phyloP scores from a whole-genome alignment of 805 yeast species.

The Candida caryicola region DNA sequence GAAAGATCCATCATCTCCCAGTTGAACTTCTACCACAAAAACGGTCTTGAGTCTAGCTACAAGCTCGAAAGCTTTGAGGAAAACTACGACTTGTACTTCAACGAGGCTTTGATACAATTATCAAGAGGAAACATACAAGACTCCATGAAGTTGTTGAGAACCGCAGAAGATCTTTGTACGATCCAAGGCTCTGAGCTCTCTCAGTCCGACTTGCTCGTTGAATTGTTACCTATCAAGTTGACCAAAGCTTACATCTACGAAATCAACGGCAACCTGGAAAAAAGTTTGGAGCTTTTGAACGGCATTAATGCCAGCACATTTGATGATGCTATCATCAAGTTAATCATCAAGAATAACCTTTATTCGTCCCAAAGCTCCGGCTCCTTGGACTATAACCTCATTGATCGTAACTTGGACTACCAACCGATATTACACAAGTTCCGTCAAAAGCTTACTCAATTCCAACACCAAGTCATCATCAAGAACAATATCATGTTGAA shows the following conservation, averaged over 20 bases:
- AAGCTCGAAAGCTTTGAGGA: constrained; percentile 2
- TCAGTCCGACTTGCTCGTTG: constrained; percentile 46
- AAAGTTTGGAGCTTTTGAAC: constrained; percentile 37
- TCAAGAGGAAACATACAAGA: constrained; percentile 35
- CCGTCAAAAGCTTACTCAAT: constrained; percentile 23
- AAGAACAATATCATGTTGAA: constrained; percentile 47
- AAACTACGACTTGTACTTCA: constrained; percentile 57
- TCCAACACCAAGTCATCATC: constrained; percentile 39
- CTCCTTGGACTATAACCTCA: constrained; percentile 15
- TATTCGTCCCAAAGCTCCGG: constrained; percentile 21
- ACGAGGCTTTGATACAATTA: constrained; percentile 51
- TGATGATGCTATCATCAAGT: constrained; percentile 39
- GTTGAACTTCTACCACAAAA: constrained; percentile 17
- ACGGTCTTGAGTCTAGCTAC: constrained; percentile 2
- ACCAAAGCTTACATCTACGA: constrained; percentile 58
- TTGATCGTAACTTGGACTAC: constrained; percentile 34
- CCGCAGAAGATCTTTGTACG: constrained; percentile 45
- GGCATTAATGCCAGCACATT: constrained; percentile 26
- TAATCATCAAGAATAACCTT: constrained; percentile 46
- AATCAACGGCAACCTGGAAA: constrained; percentile 26
- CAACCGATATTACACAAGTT: constrained; percentile 20
- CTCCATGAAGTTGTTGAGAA: constrained; percentile 44
- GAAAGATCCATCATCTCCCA: constrained; percentile 68
- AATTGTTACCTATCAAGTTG: constrained; percentile 57
- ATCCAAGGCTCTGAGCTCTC: constrained; percentile 37